Base-by-base conservation (phyloP, 2,329 filamentous ascomycete species). In the Fonsecaea pugnacius region DNA sequence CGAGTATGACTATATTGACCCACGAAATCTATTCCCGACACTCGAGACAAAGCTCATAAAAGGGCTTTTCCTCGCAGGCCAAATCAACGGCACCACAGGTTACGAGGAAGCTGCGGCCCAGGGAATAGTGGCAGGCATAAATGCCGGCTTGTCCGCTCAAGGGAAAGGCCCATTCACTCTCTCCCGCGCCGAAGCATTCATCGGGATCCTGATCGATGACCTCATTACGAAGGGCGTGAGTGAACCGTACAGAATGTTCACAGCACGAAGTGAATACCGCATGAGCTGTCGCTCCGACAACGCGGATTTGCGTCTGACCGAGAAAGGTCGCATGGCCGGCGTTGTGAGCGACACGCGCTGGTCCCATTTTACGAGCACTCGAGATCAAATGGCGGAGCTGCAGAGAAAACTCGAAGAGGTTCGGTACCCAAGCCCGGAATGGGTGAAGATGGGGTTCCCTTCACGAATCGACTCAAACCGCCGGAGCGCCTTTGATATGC, bases 221-320 rank as follows among this genome's bases (percentile, higher is more conserved):
- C 86, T 99, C 40, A 89, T 96, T 73, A 98, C 94, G 24, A 98
- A 97, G 78, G 95, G 95, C 54, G 95, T 99, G 33, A 93, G 91
- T 2, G 95, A 99, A 75, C 95, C 95, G 1, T 99, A 99, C 78
- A 88, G 95, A 70, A 98, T 99, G 93, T 99, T 99, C 80, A 99
- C 95, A 1, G 91, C 91, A 5, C 88, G 95, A 68, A 96, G 91
- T 78, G 95, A 99, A 79, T 99, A 96, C 78, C 91, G 95, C 67
- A 93, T 99, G 85, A 91, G 89, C 50, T 87, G 92, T 2, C 89
- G 95, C 67, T 89, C 95, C 52, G 95, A 99, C 79, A 99, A 99
- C 74, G 95, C 95, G 38, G 95, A 99, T 77, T 77, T 89, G 4
- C 88, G 95, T 2, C 86, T 99, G 33, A 98, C 95, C 0, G 82